A percentile compares a stretch with the other conserved stretches of the same genome.
Conservation (phyloP, 371 early-diverging fungal genomes). For the Syncephalis plumigaleata region DNA sequence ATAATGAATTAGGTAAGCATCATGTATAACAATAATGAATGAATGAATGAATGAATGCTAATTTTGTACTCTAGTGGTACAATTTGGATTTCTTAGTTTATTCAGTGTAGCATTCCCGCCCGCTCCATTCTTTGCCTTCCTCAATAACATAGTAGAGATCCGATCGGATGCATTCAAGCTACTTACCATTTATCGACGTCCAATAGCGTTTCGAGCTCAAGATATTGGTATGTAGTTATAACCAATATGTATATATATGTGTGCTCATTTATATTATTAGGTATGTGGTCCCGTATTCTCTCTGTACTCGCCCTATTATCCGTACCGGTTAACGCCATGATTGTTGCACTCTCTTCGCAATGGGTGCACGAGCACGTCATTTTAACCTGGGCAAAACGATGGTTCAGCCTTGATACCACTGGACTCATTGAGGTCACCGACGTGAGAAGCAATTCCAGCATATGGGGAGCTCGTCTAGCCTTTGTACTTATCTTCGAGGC, state of each 20-base stretch:
- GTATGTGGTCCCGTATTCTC: conserved; percentile 24
- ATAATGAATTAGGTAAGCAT: conserved; percentile 11
- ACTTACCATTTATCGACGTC: conserved; percentile 19
- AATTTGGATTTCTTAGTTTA: conserved; percentile 52
- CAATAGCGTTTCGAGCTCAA: conserved; percentile 19
- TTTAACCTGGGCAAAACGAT: too few relatives aligned
- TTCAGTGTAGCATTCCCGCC: conserved; percentile 74
- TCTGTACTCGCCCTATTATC: conserved; percentile 16
- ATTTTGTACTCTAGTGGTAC: neutral
- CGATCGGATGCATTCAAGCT: conserved; percentile 71
- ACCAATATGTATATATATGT: too few relatives aligned
- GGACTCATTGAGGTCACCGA: conserved; percentile 4
- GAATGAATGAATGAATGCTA: neutral
- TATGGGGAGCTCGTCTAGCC: conserved; percentile 15
- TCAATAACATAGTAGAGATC: conserved; percentile 80
- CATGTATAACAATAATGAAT: too few relatives aligned
- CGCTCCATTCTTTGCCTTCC: conserved; percentile 52
- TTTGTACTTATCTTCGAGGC: conserved; percentile 31
- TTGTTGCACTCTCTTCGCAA: conserved; percentile 28
- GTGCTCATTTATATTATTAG: conserved; percentile 3
- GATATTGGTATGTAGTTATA: conserved; percentile 14
- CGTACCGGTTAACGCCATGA: conserved; percentile 27
- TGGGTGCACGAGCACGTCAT: conserved; percentile 9
- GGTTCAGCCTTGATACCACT: too few relatives aligned
- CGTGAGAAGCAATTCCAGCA: conserved; percentile 2